A percentile compares a stretch with the other conserved stretches of the same genome.
phyloP scores from a whole-genome alignment of 768 basidiomycete species.

The Leccinum subtestaceum region DNA sequence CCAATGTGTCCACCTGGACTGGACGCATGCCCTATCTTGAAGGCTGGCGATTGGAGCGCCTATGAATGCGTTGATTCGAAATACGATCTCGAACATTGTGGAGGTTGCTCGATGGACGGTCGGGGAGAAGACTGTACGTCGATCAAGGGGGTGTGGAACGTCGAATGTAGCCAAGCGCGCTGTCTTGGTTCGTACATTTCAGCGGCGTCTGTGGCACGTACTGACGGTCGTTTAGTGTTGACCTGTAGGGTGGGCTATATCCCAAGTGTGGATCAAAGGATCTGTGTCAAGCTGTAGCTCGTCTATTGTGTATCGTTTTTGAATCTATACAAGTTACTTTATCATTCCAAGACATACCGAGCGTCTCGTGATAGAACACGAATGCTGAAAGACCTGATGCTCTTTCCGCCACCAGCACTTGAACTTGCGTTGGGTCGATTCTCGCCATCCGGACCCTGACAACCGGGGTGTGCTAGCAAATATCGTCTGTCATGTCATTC shows the following conservation, averaged over 20 bases:
- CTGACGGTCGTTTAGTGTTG: constrained; percentile 8
- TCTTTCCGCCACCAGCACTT: neutral
- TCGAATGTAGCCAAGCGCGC: constrained; percentile 58
- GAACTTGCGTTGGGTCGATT: neutral
- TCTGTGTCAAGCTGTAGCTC: constrained; percentile 12
- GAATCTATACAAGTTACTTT: neutral
- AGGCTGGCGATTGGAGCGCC: constrained; percentile 37
- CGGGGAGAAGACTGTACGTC: constrained; percentile 68
- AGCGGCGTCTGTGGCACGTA: neutral
- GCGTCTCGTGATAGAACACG: neutral
- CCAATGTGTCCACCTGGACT: constrained; percentile 50
- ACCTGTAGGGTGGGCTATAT: constrained; percentile 16
- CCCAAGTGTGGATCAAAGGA: constrained; percentile 13
- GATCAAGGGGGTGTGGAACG: constrained; percentile 64
- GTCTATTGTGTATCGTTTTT: neutral
- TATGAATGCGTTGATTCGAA: constrained; percentile 65
- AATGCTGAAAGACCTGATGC: neutral
- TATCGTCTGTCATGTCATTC: neutral
- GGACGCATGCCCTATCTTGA: constrained; percentile 55
- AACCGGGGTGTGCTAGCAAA: neutral
- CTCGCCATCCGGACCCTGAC: neutral
- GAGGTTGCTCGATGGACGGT: constrained; percentile 66
- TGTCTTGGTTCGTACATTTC: constrained; percentile 46
- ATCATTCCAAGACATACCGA: neutral
- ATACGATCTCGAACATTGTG: constrained; percentile 68